Evolutionary conservation across 1,139 yeast species (phyloP), one percentile per base, ranked within the genome.

Genomic region (Pneumocystis murina): DNA sequence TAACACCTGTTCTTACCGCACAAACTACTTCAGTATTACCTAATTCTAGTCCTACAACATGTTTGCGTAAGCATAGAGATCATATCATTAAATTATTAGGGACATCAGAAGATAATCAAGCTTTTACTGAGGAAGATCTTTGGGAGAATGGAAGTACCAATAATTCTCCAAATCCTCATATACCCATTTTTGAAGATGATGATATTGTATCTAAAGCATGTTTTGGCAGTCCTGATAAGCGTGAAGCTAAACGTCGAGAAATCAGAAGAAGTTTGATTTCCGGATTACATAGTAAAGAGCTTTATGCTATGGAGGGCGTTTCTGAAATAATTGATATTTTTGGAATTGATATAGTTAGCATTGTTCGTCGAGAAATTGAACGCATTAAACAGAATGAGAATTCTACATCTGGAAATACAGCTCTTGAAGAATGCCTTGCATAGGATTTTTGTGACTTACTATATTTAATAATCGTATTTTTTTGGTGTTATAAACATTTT

Each of bases 261-360:
- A 66, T 71, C 68, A 64, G 64, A 72, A 72, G 66, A 71, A 71
- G 64, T 69, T 65, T 58, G 60, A 64, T 64, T 30, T 63, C 64
- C 40, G 66, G 66, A 17, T 43, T 65, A 38, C 61, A 62, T n/a
- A 64, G 63, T n/a, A 64, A 62, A 59, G 65, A 63, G 30, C 61
- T 65, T 14, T 36, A 39, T 60, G 57, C 40, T 41, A 61, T 61
- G 41, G 68, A 66, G 60, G 59, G 63, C 6, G 59, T 59, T 58
- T 67, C 63, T 40, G 62, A 63, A 62, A 72, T 73, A 10, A 69
- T 75, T 28, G 83, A 81, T 63, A 73, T 81, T 60, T 81, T 81
- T 71, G 85, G 85, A 41, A 84, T 82, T 36, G 84, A 82, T 69
- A 77, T 82, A 38, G 79, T 80, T 67, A 80, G 82, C 39, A 83